Percentiles rank a stretch among this genome's conserved stretches.
Evolutionary conservation across 768 basidiomycete species (phyloP).

Genomic region (Boletus edulis): DNA sequence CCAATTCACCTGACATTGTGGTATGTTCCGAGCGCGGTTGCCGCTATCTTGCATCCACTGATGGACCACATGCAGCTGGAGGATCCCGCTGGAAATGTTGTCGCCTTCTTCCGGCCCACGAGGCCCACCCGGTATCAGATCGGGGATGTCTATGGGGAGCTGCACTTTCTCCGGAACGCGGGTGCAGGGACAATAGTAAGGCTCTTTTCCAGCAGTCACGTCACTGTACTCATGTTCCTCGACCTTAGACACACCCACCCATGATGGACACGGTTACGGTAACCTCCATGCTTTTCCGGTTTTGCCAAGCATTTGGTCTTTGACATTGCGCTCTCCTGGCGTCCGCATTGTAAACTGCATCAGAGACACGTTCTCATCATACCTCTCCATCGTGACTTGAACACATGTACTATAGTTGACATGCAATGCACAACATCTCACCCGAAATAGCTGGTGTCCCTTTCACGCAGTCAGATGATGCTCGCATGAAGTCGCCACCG

Average conservation of each 20-base stretch:
- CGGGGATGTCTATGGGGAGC: constrained; percentile 83
- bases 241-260: constrained; percentile 73
- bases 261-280: constrained; percentile 89
- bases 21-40: constrained; percentile 38
- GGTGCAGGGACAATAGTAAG: constrained; percentile 80
- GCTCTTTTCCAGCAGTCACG: constrained; percentile 16
- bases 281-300: constrained; percentile 83
- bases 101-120: constrained; percentile 80
- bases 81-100: constrained; percentile 63
- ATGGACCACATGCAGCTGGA: constrained; percentile 50
- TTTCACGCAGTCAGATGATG: constrained; percentile 21
- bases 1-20: constrained; percentile 54
- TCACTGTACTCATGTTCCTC: constrained; percentile 23
- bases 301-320: constrained; percentile 54
- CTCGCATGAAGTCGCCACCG: constrained; percentile 11
- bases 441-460: constrained; percentile 20
- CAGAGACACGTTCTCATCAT: constrained; percentile 28
- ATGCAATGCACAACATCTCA: constrained; percentile 25
- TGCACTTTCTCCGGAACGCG: constrained; percentile 77
- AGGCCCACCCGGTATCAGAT: constrained; percentile 79
- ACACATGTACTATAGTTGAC: constrained; percentile 33
- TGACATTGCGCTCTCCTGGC: constrained; percentile 29
- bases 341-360: constrained; percentile 33
- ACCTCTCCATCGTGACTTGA: constrained; percentile 27
- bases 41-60: not conserved